These are phyloP conservation scores for Camelina sativa DNA, from an alignment of 345 rosid genomes.

Conservation along the genomic window DNA sequence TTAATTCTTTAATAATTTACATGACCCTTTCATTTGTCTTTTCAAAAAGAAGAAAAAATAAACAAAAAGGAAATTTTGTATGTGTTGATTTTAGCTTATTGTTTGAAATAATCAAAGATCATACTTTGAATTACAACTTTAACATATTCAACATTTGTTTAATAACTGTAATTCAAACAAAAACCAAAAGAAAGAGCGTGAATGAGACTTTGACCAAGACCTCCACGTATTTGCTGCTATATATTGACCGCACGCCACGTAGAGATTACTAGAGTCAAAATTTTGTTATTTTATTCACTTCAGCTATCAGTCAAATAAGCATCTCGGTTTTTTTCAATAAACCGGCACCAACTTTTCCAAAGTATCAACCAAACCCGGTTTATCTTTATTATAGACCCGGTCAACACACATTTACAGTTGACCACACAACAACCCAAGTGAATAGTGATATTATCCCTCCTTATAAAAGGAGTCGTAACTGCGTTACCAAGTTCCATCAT, in stretches of 20 bases:
- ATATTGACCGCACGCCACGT: conserved; percentile 15
- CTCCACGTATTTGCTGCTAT: neutral
- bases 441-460: too few species aligned
- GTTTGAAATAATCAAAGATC: conserved; percentile 12
- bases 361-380: conserved; percentile 17
- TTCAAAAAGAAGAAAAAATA: too few species aligned
- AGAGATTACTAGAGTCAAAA: neutral
- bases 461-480: conserved; percentile 26
- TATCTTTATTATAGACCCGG: conserved; percentile 14
- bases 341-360: conserved; percentile 7
- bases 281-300: neutral
- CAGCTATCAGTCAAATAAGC: conserved; percentile 11
- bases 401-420: conserved; percentile 31
- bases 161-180: conserved; percentile 6
- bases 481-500: conserved; percentile 37
- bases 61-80: too few species aligned
- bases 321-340: conserved; percentile 23
- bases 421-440: conserved; percentile 26
- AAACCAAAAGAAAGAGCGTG: conserved; percentile 23
- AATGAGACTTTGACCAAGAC: conserved; percentile 26
- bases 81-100: neutral
- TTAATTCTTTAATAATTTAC: too few species aligned
- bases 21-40: too few species aligned
- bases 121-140: neutral
- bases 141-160: conserved; percentile 16